phyloP scores from a whole-genome alignment of 1,284 basidiomycete species.

The Vanrija pseudolonga region DNA sequence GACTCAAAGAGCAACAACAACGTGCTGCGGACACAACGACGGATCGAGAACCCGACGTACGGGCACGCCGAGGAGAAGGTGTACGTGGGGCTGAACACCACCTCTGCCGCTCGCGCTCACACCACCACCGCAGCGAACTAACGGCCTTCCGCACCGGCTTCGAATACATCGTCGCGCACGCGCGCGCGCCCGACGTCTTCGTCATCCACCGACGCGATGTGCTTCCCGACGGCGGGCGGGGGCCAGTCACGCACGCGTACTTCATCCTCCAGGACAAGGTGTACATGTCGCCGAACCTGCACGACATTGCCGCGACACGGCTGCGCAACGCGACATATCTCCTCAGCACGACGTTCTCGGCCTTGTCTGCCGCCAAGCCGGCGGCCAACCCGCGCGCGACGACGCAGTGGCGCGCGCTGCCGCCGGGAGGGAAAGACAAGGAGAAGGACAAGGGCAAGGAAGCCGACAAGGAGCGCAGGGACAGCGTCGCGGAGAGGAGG shows the following conservation, averaged over 20 bases:
- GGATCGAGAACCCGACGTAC: constrained; percentile 38
- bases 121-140: constrained; percentile 26
- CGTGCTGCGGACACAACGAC: constrained; percentile 34
- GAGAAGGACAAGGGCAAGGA: not conserved
- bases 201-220: constrained; percentile 40
- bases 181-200: constrained; percentile 39
- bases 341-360: constrained; percentile 32
- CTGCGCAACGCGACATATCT: constrained; percentile 30
- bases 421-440: not conserved
- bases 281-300: constrained; percentile 40
- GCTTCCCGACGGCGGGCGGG: constrained; percentile 23
- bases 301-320: constrained; percentile 30
- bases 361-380: constrained; percentile 31
- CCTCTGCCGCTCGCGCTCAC: not conserved
- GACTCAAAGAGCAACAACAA: constrained; percentile 42
- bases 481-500: not conserved
- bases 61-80: constrained; percentile 40
- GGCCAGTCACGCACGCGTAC: constrained; percentile 30
- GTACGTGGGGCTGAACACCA: constrained; percentile 17
- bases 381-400: constrained; percentile 39
- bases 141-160: constrained; percentile 35
- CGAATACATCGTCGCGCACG: constrained; percentile 43
- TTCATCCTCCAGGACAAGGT: constrained; percentile 42
- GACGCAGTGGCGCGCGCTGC: constrained; percentile 33
- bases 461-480: not conserved